A percentile compares a stretch with the other conserved stretches of the same genome.
phyloP scores from a whole-genome alignment of 192 early-diverging fungal species.

The Irineochytrium annulatum region DNA sequence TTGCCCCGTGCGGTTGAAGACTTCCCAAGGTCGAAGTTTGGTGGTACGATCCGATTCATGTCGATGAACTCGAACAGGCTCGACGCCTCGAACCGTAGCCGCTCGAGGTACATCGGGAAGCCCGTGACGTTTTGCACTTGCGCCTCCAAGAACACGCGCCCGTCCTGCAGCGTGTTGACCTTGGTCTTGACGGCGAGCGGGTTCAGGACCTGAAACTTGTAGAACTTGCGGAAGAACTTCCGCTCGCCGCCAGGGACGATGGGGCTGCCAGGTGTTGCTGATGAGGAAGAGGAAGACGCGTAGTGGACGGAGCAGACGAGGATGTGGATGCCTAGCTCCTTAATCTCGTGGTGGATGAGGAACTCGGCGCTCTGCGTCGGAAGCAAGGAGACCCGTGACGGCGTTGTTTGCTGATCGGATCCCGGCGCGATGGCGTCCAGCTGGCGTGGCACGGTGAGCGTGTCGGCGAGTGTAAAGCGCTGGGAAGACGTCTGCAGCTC shows the following conservation, averaged over 20 bases:
- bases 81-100: slow-evolving; percentile 78
- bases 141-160: slow-evolving; percentile 73
- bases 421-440: not conserved
- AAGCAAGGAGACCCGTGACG: slow-evolving; percentile 49
- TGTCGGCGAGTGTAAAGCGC: slow-evolving; percentile 71
- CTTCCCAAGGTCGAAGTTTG: too few relatives aligned
- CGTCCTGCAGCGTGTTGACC: slow-evolving; percentile 68
- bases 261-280: slow-evolving; percentile 23
- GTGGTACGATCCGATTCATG: slow-evolving; percentile 48
- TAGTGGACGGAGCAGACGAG: slow-evolving; percentile 87
- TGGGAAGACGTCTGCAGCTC: slow-evolving; percentile 86
- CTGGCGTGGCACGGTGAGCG: slow-evolving; percentile 24
- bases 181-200: slow-evolving; percentile 96
- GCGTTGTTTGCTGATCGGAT: not conserved
- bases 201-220: slow-evolving; percentile 95
- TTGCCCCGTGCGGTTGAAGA: too few relatives aligned
- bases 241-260: slow-evolving; percentile 42
- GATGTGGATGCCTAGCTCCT: slow-evolving; percentile 89
- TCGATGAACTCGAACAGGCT: slow-evolving; percentile 68
- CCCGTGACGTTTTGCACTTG: slow-evolving; percentile 86
- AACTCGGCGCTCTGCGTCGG: slow-evolving; percentile 70
- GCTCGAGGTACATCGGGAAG: slow-evolving; percentile 78
- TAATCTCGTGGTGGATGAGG: slow-evolving; percentile 88
- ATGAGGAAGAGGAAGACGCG: too few relatives aligned
- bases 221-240: slow-evolving; percentile 81